phyloP scores from a whole-genome alignment of 306 rosid genomes.

The Begonia peltatifolia region DNA sequence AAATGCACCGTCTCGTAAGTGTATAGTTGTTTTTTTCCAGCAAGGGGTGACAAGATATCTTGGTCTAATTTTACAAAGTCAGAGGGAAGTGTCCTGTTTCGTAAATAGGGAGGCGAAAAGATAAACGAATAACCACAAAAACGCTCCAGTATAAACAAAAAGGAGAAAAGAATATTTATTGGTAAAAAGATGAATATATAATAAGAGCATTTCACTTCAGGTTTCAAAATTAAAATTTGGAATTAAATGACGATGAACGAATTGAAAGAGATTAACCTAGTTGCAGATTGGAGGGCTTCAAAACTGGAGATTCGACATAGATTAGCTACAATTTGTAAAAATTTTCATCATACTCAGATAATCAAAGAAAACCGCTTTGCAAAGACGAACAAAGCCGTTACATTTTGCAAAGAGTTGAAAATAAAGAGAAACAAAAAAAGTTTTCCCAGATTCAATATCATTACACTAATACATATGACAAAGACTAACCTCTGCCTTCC shows the following conservation, averaged over 20 bases:
- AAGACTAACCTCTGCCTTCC: slow-evolving; percentile 65
- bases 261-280: slow-evolving; percentile 40
- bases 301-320: slow-evolving; percentile 60
- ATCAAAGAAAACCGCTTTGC: too few species aligned
- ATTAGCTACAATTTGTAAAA: slow-evolving; percentile 46
- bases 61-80: slow-evolving; percentile 93
- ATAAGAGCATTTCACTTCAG: not conserved
- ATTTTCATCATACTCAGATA: too few species aligned
- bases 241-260: not conserved
- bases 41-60: slow-evolving; percentile 94
- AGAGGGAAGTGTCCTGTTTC: slow-evolving; percentile 51
- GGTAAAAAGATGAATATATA: not conserved
- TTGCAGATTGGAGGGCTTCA: slow-evolving; percentile 74
- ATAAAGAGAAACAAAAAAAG: too few species aligned
- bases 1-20: slow-evolving; percentile 77
- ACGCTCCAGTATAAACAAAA: not conserved
- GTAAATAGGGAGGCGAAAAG: not conserved
- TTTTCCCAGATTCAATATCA: too few species aligned
- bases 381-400: too few species aligned
- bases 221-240: not conserved
- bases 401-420: too few species aligned
- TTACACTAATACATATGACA: slow-evolving; percentile 1
- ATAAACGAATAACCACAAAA: not conserved
- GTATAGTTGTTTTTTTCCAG: slow-evolving; percentile 85
- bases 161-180: not conserved